phyloP scores from a whole-genome alignment of 192 early-diverging fungal species.

The Diversispora eburnea region DNA sequence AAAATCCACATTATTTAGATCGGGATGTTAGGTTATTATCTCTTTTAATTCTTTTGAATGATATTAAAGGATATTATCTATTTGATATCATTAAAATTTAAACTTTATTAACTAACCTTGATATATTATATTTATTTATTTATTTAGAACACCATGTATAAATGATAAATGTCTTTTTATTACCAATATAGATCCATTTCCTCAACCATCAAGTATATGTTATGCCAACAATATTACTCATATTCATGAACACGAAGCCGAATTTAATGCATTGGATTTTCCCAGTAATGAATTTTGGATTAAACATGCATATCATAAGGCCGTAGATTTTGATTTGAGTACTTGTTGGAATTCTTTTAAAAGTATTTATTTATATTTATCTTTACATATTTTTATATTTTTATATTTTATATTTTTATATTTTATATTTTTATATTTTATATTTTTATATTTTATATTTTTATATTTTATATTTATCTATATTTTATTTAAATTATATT shows the following conservation, averaged over 20 bases:
- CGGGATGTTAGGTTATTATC: constrained; percentile 42
- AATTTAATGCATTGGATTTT: constrained; percentile 42
- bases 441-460: neutral
- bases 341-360: constrained; percentile 54
- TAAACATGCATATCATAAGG: constrained; percentile 43
- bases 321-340: constrained; percentile 43
- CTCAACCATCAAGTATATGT: constrained; percentile 41
- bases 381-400: neutral
- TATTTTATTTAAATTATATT: neutral
- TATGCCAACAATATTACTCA: constrained; percentile 37
- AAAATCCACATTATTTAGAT: constrained; percentile 39
- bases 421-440: too few species aligned
- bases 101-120: neutral
- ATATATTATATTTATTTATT: neutral
- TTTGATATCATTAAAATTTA: neutral
- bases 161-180: constrained; percentile 54
- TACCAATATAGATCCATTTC: constrained; percentile 51
- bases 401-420: neutral
- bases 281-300: constrained; percentile 40
- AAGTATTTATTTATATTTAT: constrained; percentile 29
- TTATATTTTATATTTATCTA: neutral
- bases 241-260: constrained; percentile 40
- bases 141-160: constrained; percentile 37
- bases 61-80: neutral
- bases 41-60: neutral